phyloP scores from a whole-genome alignment of 495 filamentous ascomycete genomes.

The Thozetella sp. region DNA sequence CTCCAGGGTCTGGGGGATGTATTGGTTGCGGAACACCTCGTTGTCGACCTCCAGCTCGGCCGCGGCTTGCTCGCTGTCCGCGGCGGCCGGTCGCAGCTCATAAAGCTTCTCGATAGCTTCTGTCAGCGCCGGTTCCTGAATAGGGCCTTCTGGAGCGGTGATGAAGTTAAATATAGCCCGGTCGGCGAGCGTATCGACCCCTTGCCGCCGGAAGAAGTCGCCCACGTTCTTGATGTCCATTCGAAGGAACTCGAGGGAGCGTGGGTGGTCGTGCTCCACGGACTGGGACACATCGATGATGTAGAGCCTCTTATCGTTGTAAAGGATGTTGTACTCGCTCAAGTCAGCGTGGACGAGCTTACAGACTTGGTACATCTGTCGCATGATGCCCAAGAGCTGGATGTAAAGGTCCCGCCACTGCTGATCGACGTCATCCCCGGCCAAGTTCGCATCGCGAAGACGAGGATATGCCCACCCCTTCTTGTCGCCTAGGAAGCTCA shows the following conservation, averaged over 20 bases:
- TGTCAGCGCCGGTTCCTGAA: conserved; percentile 44
- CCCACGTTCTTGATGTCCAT: conserved; percentile 98
- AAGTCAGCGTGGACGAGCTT: conserved; percentile 92
- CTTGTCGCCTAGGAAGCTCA: conserved; percentile 88
- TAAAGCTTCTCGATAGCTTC: conserved; percentile 50
- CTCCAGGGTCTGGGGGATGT: conserved; percentile 90
- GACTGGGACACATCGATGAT: conserved; percentile 97
- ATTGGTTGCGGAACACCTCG: conserved; percentile 92
- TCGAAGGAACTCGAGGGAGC: conserved; percentile 86
- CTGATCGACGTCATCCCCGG: conserved; percentile 61
- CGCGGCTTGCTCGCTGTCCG: conserved; percentile 44
- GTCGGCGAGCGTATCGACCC: conserved; percentile 77
- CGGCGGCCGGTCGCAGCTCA: conserved; percentile 22
- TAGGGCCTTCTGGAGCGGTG: conserved; percentile 53
- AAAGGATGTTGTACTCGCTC: conserved; percentile 96
- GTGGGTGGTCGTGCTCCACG: conserved; percentile 94
- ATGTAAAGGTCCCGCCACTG: conserved; percentile 80
- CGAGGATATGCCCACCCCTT: conserved; percentile 86
- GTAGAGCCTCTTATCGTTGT: conserved; percentile 79
- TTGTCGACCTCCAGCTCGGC: conserved; percentile 70
- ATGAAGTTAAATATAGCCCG: conserved; percentile 79
- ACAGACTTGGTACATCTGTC: conserved; percentile 87
- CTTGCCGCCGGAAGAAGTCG: conserved; percentile 87
- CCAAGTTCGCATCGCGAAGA: conserved; percentile 55
- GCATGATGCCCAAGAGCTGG: conserved; percentile 85